Base-by-base conservation (phyloP, 208 protist genomes). In the Acanthamoeba triangularis region DNA sequence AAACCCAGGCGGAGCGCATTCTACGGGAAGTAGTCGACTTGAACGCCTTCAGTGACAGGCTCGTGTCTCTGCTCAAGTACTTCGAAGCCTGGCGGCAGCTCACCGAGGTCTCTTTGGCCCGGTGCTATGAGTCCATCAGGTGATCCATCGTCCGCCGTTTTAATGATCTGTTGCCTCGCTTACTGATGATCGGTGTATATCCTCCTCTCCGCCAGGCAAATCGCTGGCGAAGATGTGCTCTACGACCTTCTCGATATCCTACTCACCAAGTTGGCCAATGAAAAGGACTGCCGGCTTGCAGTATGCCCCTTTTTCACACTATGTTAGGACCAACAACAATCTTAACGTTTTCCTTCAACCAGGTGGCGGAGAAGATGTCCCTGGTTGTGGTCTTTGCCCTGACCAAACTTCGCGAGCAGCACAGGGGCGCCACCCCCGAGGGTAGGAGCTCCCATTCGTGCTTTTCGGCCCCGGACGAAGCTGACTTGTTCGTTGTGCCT, bases 311-410 rank as follows among this genome's bases (percentile, higher is more conserved):
- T 52, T 52, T 16, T 54, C 7, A 7, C 44, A 13, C 25, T 41
- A 14, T 28, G 8, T 23, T 82, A 1, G 0, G 13, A 54, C 41
- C 0, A 13, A 6, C 33, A n/a, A 14, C 11, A 4, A 13, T 6
- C 3, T 10, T 10, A 28, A 74, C 67, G 2, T 3, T 74, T 41
- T 41, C 37, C 44, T 4, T 41, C 35, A 6, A 37, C 5, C 69
- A 80, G 63, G 18, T 95, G 23, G 91, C 91, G 16, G 91, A 95
- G 52, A 95, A 63, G 91, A 95, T 95, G 54, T 95, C 91, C 6
- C 10, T 80, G 30, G 91, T 95, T 8, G 69, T 95, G 37, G 20
- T 95, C 18, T 95, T 85, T 67, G 49, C 59, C 4, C 61, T 95
- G 72, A 85, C 91, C 28, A 95, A 95, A 47, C 72, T 95, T 28